A percentile compares a stretch with the other conserved stretches of the same genome.
These are phyloP conservation scores for Metschnikowia kofuensis DNA, from an alignment of 805 yeast genomes.

Conservation along the genomic window DNA sequence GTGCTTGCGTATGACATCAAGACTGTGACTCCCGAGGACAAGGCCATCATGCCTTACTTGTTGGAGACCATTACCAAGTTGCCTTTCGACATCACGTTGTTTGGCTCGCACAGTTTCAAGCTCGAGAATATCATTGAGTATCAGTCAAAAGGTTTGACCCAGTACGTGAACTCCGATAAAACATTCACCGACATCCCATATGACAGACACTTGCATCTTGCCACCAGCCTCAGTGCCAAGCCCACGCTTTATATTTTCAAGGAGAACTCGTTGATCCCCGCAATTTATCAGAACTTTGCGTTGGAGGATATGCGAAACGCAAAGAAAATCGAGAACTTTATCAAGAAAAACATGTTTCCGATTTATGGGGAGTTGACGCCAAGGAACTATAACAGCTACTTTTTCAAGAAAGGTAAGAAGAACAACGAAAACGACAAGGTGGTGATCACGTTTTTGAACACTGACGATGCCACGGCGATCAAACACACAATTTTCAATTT, in stretches of 20 bases:
- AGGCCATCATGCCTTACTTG: conserved; percentile 55
- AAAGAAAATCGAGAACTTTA: conserved; percentile 47
- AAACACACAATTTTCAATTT: conserved; percentile 36
- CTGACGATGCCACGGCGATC: conserved; percentile 29
- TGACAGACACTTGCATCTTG: conserved; percentile 45
- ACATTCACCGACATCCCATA: conserved; percentile 30
- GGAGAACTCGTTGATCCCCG: conserved; percentile 51
- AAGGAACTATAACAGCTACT: conserved; percentile 31
- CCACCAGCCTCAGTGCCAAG: conserved; percentile 52
- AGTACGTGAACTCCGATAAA: conserved; percentile 43
- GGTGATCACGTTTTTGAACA: conserved; percentile 47
- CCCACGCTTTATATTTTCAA: conserved; percentile 65
- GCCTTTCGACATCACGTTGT: conserved; percentile 53
- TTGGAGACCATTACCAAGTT: conserved; percentile 58
- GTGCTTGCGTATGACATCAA: conserved; percentile 53
- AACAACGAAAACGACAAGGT: conserved; percentile 39
- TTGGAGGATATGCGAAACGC: conserved; percentile 60
- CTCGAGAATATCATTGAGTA: conserved; percentile 36
- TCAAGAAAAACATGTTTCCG: conserved; percentile 50
- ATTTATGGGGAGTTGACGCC: conserved; percentile 51
- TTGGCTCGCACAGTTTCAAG: conserved; percentile 46
- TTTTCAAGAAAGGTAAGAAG: conserved; percentile 21
- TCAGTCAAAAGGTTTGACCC: conserved; percentile 41
- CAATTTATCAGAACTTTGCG: conserved; percentile 57
- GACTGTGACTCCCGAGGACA: conserved; percentile 58